Conservation (phyloP, 1,139 yeast species). For the Taphrina flavorubra region DNA sequence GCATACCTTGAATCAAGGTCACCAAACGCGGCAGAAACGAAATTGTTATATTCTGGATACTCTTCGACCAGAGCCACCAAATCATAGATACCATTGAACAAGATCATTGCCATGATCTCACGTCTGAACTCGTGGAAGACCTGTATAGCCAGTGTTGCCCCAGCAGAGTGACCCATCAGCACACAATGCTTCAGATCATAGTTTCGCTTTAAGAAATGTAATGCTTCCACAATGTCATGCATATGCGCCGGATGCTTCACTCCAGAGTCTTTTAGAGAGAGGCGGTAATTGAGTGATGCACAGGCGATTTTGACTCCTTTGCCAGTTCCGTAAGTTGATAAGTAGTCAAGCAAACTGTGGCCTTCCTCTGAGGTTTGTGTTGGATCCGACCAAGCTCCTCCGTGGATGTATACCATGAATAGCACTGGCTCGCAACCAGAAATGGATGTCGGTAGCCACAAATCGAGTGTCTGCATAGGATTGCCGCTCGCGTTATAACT, state of each 20-base stretch:
- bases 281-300: constrained; percentile 68
- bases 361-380: constrained; percentile 65
- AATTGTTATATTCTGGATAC: constrained; percentile 56
- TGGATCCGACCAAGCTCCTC: constrained; percentile 89
- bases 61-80: constrained; percentile 55
- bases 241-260: constrained; percentile 69
- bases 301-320: constrained; percentile 42
- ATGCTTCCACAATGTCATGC: constrained; percentile 61
- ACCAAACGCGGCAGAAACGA: constrained; percentile 59
- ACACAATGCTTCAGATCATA: constrained; percentile 51
- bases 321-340: constrained; percentile 41
- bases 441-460: constrained; percentile 17
- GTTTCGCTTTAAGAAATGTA: constrained; percentile 51
- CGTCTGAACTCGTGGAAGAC: constrained; percentile 50
- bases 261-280: constrained; percentile 59
- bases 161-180: constrained; percentile 80
- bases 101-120: constrained; percentile 47
- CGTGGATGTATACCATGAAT: constrained; percentile 66
- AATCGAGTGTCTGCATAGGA: constrained; percentile 17
- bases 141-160: constrained; percentile 73
- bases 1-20: constrained; percentile 31
- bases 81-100: constrained; percentile 63
- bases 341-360: constrained; percentile 51
- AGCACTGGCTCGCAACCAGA: constrained; percentile 48
- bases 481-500: constrained; percentile 9